These are phyloP conservation scores for Colletotrichum abscissum DNA, from an alignment of 2,329 filamentous ascomycete genomes.

Conservation along the genomic window DNA sequence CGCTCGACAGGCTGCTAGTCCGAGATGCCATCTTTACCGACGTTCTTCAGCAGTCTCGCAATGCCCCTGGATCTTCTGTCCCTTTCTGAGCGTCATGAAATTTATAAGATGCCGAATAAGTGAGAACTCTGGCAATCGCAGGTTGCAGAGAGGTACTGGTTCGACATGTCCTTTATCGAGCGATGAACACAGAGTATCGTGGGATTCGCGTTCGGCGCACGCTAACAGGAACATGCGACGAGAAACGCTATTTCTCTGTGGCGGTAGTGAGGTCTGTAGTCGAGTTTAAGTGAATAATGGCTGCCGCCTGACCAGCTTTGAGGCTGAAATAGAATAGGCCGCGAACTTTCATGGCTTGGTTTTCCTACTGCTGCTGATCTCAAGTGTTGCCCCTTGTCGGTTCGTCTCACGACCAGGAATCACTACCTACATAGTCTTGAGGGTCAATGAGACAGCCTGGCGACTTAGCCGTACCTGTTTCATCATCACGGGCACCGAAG, in stretches of 20 bases:
- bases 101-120: not conserved
- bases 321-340: not conserved
- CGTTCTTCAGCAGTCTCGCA: not conserved
- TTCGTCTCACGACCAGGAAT: not conserved
- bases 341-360: not conserved
- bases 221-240: not conserved
- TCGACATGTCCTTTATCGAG: not conserved
- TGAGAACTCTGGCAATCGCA: not conserved
- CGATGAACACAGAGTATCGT: not conserved
- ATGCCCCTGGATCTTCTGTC: not conserved
- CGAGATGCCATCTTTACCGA: not conserved
- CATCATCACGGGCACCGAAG: not conserved
- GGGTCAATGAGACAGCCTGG: not conserved
- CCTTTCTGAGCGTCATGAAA: not conserved
- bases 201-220: not conserved
- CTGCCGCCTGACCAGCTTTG: not conserved
- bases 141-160: not conserved
- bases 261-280: not conserved
- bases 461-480: not conserved
- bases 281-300: not conserved
- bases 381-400: not conserved
- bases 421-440: not conserved
- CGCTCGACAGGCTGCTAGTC: conserved; percentile 7
- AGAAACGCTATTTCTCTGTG: not conserved
- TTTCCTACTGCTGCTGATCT: not conserved